These are phyloP conservation scores for Xylaria acuta DNA, from an alignment of 495 filamentous ascomycete genomes.

Conservation along the genomic window DNA sequence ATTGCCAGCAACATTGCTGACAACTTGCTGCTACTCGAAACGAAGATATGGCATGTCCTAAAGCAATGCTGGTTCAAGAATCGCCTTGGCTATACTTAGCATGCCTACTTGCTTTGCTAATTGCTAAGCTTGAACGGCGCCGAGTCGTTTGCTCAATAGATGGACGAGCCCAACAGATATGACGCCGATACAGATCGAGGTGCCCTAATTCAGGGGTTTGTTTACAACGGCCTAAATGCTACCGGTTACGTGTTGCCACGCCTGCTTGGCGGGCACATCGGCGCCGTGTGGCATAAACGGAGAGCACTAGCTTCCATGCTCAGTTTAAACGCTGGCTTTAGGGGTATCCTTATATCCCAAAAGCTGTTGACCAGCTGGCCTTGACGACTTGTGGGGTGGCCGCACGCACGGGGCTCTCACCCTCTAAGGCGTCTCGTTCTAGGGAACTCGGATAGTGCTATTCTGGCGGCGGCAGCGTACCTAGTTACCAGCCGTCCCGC, in stretches of 20 bases:
- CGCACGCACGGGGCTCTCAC: too few relatives aligned
- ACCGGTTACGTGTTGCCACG: not conserved
- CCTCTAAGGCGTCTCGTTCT: too few relatives aligned
- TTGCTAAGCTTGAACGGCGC: not conserved
- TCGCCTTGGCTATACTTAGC: not conserved
- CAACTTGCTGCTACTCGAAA: not conserved
- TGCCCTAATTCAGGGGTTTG: not conserved
- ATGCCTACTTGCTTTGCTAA: not conserved
- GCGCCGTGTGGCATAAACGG: not conserved
- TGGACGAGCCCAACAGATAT: not conserved
- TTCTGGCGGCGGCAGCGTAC: too few relatives aligned
- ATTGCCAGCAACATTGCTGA: not conserved
- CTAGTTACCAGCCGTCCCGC: too few relatives aligned
- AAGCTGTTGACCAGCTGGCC: not conserved
- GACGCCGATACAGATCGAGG: not conserved
- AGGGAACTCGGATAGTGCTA: conserved; percentile 1
- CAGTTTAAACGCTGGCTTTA: too few relatives aligned
- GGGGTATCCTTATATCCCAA: not conserved
- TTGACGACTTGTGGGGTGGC: too few relatives aligned
- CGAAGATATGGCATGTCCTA: too few relatives aligned
- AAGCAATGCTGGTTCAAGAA: too few relatives aligned
- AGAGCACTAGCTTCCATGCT: not conserved
- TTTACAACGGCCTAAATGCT: not conserved
- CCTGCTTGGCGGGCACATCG: not conserved
- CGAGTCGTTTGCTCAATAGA: not conserved